Evolutionary conservation across 2,329 filamentous ascomycete genomes (phyloP), one percentile per base, ranked within the genome.

Genomic region (Teratosphaeria gauchensis): DNA sequence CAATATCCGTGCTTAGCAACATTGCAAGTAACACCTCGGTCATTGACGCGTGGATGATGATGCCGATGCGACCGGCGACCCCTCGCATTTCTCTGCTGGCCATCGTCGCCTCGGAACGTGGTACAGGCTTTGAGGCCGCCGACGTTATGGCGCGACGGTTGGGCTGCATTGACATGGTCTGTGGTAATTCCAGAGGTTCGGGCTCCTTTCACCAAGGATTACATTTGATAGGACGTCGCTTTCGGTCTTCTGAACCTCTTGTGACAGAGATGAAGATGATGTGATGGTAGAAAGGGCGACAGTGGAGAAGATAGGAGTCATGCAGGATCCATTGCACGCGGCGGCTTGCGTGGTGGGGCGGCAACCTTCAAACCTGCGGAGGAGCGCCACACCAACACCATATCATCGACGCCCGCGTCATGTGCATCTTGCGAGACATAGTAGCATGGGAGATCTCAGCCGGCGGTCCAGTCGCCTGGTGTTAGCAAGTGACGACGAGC

Each of bases 401-500:
- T 48, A 6, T 48, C 42, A 48, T 48, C 42, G 42, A 21, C 42
- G 42, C 21, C 42, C 42, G 42, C 42, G 42, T 21, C 42, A 48
- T 21, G 42, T 48, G 16, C 16, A 48, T 6, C 16, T 21, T 9
- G 42, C 42, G 8, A 21, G 42, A 48, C 42, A 48, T 21, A 53
- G 48, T 30, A 30, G 51, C 33, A 65, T 65, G 63, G 57, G 54
- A 6, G 58, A 62, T 1, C 54, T 63, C 9, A 64, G 62, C 55
- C 53, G 62, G 28, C 58, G 60, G 19, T 56, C 57, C 6, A 62
- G 58, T 53, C 60, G 56, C 4, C 55, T 53, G 8, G 21, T 61
- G 14, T 32, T 58, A 19, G 6, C 14, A 4, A 24, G 53, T 16
- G 65, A 69, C 48, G 65, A 68, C 56, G 63, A 63, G 8, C 64